phyloP scores from a whole-genome alignment of 495 filamentous ascomycete species.

The Xylaria curta region DNA sequence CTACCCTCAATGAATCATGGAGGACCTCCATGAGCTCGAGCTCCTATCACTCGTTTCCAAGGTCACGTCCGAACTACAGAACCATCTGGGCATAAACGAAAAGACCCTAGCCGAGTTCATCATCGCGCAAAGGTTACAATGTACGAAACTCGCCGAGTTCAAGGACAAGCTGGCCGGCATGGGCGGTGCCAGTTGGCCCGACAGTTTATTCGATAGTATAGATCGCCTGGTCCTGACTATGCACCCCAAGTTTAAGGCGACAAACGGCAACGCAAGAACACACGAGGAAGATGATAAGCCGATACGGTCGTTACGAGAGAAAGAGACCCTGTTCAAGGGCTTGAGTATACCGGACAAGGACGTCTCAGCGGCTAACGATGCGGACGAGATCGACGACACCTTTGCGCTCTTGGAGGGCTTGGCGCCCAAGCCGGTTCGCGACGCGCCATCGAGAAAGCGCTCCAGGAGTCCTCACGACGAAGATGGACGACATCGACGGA shows the following conservation, averaged over 20 bases:
- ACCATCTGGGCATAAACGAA: conserved; percentile 90
- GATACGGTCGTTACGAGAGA: conserved; percentile 58
- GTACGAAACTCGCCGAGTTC: conserved; percentile 70
- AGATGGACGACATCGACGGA: conserved; percentile 50
- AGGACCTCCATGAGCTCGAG: conserved; percentile 82
- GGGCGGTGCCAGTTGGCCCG: conserved; percentile 86
- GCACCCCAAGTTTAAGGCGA: conserved; percentile 81
- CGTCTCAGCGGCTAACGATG: conserved; percentile 53
- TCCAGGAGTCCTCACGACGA: conserved; percentile 75
- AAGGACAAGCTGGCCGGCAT: conserved; percentile 68
- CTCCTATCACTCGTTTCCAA: conserved; percentile 92
- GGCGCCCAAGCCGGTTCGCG: conserved; percentile 66
- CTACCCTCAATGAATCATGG: conserved; percentile 63
- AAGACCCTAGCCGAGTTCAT: conserved; percentile 96
- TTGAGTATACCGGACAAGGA: conserved; percentile 86
- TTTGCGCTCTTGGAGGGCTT: conserved; percentile 88
- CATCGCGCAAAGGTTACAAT: conserved; percentile 86
- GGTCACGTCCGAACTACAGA: conserved; percentile 91
- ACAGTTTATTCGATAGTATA: conserved; percentile 87
- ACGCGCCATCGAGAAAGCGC: conserved; percentile 63
- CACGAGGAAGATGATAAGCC: conserved; percentile 50
- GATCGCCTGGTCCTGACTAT: conserved; percentile 87
- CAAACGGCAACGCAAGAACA: conserved; percentile 40
- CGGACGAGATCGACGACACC: conserved; percentile 87
- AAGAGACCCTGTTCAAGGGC: conserved; percentile 85